These are phyloP conservation scores for Mortierella sp. DNA, from an alignment of 371 early-diverging fungal genomes.

Conservation along the genomic window DNA sequence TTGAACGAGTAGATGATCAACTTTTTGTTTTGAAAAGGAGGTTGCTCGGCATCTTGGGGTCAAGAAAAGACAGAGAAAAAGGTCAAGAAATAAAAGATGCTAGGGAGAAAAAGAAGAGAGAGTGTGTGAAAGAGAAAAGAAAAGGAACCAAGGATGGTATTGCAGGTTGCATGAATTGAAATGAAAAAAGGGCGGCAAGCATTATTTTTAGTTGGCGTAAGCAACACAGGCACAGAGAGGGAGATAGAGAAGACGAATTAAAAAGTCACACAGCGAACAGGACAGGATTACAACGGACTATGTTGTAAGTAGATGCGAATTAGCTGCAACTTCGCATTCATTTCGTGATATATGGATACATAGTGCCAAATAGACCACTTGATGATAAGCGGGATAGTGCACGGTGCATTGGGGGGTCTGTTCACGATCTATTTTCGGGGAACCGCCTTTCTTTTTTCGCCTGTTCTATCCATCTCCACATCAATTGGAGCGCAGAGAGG, in stretches of 20 bases:
- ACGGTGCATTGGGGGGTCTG: neutral
- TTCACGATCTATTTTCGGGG: neutral
- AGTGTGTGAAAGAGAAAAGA: neutral
- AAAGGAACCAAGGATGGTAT: no score
- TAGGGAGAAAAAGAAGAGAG: neutral
- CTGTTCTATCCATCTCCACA: neutral
- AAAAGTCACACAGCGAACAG: no score
- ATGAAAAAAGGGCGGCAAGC: neutral
- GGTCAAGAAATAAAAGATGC: no score
- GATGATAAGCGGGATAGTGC: neutral
- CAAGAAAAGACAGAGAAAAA: no score
- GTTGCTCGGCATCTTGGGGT: no score
- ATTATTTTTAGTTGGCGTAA: neutral
- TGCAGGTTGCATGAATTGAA: neutral
- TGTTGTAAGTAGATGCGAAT: no score
- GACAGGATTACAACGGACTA: no score
- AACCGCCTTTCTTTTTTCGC: neutral
- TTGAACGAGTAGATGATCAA: neutral
- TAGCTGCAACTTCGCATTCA: no score
- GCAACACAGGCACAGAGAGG: neutral
- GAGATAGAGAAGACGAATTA: neutral
- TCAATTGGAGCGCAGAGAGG: no score
- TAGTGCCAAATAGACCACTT: no score
- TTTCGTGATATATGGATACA: no score
- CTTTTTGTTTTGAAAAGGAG: neutral